Evolutionary conservation across 2,329 filamentous ascomycete species (phyloP).

Genomic region (Akanthomyces muscarius): DNA sequence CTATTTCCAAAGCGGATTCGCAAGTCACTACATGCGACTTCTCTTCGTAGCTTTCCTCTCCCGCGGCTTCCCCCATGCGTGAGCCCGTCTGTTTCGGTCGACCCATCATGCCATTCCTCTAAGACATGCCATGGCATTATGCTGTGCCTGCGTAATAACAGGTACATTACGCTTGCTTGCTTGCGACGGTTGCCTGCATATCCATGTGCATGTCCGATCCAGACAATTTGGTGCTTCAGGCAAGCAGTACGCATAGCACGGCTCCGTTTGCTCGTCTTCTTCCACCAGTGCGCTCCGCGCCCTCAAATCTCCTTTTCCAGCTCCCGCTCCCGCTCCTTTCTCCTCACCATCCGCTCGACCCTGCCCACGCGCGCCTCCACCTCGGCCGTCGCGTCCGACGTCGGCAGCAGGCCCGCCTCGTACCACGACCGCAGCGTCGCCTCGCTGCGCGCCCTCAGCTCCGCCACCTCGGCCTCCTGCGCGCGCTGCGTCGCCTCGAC

Average conservation of each 20-base stretch:
- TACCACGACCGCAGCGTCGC: constrained; percentile 66
- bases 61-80: neutral
- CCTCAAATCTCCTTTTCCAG: constrained; percentile 39
- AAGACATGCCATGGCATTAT: neutral
- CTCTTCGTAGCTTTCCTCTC: neutral
- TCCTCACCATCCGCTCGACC: constrained; percentile 61
- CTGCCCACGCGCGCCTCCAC: constrained; percentile 64
- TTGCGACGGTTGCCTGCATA: neutral
- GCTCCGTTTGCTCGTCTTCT: neutral
- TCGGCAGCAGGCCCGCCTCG: constrained; percentile 64
- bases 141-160: neutral
- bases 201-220: no score
- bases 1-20: neutral
- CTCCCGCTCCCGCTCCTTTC: constrained; percentile 57
- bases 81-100: neutral
- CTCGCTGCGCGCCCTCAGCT: constrained; percentile 61
- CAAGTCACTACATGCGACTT: neutral
- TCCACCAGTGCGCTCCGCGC: neutral
- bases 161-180: no score
- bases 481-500: constrained; percentile 57
- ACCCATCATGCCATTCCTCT: neutral
- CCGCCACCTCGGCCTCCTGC: constrained; percentile 59
- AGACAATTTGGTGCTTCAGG: neutral
- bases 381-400: constrained; percentile 65
- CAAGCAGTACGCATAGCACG: neutral